Conservation (phyloP, 1,284 basidiomycete genomes). For the Microbotryomycetes sp. region DNA sequence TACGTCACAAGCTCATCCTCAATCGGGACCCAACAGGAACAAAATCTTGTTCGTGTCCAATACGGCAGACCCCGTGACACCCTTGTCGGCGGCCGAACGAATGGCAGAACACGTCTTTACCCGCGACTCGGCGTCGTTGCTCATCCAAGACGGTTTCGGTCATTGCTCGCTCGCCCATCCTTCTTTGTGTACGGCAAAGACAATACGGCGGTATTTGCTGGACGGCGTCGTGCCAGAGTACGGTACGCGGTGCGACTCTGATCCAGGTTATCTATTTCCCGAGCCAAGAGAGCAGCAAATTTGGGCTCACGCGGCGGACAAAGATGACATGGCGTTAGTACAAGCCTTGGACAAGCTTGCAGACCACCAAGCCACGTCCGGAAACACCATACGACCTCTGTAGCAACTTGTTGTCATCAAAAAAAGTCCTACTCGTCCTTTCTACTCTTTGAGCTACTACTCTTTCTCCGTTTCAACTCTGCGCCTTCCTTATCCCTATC, state of each 20-base stretch:
- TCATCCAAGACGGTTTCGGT: slow-evolving; percentile 30
- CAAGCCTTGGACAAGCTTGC: not conserved
- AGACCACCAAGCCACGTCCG: not conserved
- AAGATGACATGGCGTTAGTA: not conserved
- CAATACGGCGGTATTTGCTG: slow-evolving; percentile 28
- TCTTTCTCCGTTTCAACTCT: not conserved
- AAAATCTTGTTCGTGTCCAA: slow-evolving; percentile 31
- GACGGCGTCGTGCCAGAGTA: slow-evolving; percentile 27
- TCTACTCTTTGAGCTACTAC: not conserved
- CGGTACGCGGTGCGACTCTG: slow-evolving; percentile 25
- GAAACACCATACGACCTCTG: too few relatives aligned
- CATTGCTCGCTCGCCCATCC: slow-evolving; percentile 33
- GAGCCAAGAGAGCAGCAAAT: not conserved
- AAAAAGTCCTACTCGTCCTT: not conserved
- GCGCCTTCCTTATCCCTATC: not conserved
- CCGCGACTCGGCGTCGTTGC: slow-evolving; percentile 22
- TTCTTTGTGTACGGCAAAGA: slow-evolving; percentile 28
- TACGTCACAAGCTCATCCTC: not conserved
- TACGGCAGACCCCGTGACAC: slow-evolving; percentile 34
- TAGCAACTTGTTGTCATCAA: not conserved
- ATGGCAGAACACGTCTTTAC: slow-evolving; percentile 27
- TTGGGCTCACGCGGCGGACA: not conserved
- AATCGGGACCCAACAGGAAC: slow-evolving; percentile 14
- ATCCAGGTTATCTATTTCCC: slow-evolving; percentile 22
- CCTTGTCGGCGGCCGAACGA: slow-evolving; percentile 19